Base-by-base conservation (phyloP, 108 stramenopile genomes). In the Chaetoceros muelleri region DNA sequence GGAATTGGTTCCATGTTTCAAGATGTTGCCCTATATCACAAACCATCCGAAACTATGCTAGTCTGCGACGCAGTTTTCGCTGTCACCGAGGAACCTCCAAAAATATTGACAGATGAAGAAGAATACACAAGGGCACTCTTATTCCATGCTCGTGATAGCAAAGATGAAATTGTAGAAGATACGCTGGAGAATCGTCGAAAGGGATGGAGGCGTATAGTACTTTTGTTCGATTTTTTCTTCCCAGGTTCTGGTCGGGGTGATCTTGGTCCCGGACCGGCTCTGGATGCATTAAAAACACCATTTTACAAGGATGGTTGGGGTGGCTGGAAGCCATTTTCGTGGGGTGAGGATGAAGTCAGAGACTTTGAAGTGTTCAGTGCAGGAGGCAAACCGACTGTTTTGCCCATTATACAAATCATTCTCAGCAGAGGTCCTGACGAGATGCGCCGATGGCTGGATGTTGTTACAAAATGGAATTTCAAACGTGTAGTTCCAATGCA, bases 1-100 rank as follows among this genome's bases (percentile, higher is more conserved):
- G 73, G 73, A 0, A 47, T 64, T 48, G 52, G 67, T 30, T 30
- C 65, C 46, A 27, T 46, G 58, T 78, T 60, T 55, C 55, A 74
- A 69, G 81, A 82, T 40, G 70, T 67, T 20, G 78, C 81, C 7
- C 64, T 82, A 10, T 74, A 53, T 40, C 81, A 82, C 66, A 64
- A 60, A 30, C 25, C 53, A 10, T 67, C 75, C 1, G 55, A 73
- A 45, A 79, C 78, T 3, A 27, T 82, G 24, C 46, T 77, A 3
- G 28, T 79, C 17, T 76, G 74, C 30, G 81, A 82, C 30, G 58
- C 78, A 18, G 40, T 82, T 7, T 44, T 82, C 24, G 61, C 65
- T 26, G 69, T 71, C 17, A 62, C 61, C 3, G 70, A 64, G 21
- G 53, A 59, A 22, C 69, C 78, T 22, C 81, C 81, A 18, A 27